A percentile compares a stretch with the other conserved stretches of the same genome.
Conservation (phyloP, 345 rosid species). For the Theobroma cacao region DNA sequence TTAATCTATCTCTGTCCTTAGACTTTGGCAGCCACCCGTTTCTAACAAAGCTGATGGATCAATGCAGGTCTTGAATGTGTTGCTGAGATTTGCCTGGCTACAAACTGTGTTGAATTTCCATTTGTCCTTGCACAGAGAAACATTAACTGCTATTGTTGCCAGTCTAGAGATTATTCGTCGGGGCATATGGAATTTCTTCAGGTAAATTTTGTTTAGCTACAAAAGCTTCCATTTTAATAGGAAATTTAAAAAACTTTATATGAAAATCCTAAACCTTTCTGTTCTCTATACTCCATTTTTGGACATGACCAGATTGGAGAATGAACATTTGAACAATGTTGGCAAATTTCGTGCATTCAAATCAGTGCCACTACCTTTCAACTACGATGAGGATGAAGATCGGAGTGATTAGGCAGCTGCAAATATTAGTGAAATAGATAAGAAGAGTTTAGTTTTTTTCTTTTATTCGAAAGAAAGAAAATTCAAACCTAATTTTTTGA, state of each 20-base stretch:
- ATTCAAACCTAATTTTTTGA: too few relatives aligned
- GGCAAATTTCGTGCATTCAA: slow-evolving; percentile 37
- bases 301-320: slow-evolving; percentile 22
- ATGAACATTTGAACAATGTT: slow-evolving; percentile 34
- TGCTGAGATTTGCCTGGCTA: slow-evolving; percentile 67
- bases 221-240: background rate
- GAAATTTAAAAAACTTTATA: background rate
- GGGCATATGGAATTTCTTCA: slow-evolving; percentile 80
- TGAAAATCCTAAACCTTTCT: background rate
- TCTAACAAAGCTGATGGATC: background rate
- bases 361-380: slow-evolving; percentile 34
- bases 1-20: background rate
- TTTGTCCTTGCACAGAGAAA: slow-evolving; percentile 27
- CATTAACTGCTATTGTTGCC: slow-evolving; percentile 49
- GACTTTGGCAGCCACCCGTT: background rate
- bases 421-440: too few relatives aligned
- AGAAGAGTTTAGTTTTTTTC: too few relatives aligned
- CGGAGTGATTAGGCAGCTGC: too few relatives aligned
- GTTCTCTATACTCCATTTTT: background rate
- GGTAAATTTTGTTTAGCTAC: slow-evolving; percentile 17
- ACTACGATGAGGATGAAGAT: slow-evolving; percentile 33
- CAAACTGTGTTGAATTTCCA: slow-evolving; percentile 46
- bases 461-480: too few relatives aligned
- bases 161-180: slow-evolving; percentile 66
- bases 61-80: slow-evolving; percentile 44